These are phyloP conservation scores for Leccinellum rugosiceps DNA, from an alignment of 768 basidiomycete species.

Conservation along the genomic window DNA sequence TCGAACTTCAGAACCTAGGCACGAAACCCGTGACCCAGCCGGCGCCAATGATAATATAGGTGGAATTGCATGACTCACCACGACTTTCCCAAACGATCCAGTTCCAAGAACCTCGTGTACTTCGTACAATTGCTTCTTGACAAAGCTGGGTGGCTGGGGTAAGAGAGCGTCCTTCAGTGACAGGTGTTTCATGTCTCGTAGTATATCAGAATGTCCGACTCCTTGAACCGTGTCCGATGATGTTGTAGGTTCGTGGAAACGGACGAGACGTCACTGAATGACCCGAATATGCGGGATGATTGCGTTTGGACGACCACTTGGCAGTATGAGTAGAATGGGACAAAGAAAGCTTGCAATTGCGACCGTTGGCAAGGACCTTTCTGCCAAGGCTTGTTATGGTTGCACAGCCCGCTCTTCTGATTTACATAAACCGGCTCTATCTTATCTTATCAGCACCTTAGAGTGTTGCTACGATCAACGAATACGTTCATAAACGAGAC, in stretches of 20 bases:
- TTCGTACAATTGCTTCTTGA: conserved; percentile 82
- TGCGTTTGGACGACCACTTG: neutral
- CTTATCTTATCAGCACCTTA: conserved; percentile 20
- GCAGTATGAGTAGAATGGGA: conserved; percentile 1
- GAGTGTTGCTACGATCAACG: too few species aligned
- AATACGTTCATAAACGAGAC: neutral
- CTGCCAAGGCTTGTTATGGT: neutral
- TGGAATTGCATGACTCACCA: conserved; percentile 45
- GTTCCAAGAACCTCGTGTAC: conserved; percentile 70
- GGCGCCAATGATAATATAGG: neutral
- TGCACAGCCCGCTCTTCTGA: conserved; percentile 14
- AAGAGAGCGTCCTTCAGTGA: conserved; percentile 57
- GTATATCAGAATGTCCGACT: neutral
- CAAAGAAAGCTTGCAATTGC: neutral
- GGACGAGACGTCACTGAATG: neutral
- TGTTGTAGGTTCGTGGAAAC: neutral
- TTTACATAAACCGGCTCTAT: neutral
- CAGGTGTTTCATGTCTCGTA: conserved; percentile 31
- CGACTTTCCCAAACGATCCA: conserved; percentile 90
- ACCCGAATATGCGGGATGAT: neutral
- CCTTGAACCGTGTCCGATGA: neutral
- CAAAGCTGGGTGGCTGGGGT: conserved; percentile 81
- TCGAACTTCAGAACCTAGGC: neutral
- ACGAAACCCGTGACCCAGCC: conserved; percentile 3
- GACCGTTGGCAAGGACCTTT: neutral